A percentile compares a stretch with the other conserved stretches of the same genome.
Evolutionary conservation across 2,329 filamentous ascomycete genomes (phyloP).

Genomic region (Talaromyces sp.): DNA sequence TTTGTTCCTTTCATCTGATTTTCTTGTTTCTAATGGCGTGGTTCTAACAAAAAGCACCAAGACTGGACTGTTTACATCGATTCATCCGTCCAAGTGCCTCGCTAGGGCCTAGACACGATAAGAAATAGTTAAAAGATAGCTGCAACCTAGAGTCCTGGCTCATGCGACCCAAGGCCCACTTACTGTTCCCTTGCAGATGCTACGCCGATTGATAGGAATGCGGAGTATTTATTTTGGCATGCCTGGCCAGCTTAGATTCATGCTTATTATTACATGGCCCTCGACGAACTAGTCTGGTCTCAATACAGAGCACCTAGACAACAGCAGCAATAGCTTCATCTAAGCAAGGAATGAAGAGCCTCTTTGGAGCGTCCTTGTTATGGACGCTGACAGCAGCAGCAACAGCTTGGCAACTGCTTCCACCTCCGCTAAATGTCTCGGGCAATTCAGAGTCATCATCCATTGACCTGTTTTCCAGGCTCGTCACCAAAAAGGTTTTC

Average conservation of each 20-base stretch:
- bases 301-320: not conserved
- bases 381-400: constrained; percentile 13
- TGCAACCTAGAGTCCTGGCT: not conserved
- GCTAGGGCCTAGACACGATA: not conserved
- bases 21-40: not conserved
- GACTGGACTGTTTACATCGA: not conserved
- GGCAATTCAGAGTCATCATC: not conserved
- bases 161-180: not conserved
- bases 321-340: not conserved
- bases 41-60: not conserved
- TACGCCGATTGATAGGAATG: not conserved
- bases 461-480: not conserved
- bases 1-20: not conserved
- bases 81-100: not conserved
- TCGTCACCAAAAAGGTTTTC: constrained; percentile 33
- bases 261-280: not conserved
- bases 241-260: not conserved
- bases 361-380: not conserved
- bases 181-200: not conserved
- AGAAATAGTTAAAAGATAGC: not conserved
- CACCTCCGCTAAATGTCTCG: constrained; percentile 28
- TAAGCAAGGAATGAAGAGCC: not conserved
- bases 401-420: constrained; percentile 35
- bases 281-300: not conserved
- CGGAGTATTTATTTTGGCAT: not conserved